These are phyloP conservation scores for Quercus gilva DNA, from an alignment of 306 rosid species.

Conservation along the genomic window DNA sequence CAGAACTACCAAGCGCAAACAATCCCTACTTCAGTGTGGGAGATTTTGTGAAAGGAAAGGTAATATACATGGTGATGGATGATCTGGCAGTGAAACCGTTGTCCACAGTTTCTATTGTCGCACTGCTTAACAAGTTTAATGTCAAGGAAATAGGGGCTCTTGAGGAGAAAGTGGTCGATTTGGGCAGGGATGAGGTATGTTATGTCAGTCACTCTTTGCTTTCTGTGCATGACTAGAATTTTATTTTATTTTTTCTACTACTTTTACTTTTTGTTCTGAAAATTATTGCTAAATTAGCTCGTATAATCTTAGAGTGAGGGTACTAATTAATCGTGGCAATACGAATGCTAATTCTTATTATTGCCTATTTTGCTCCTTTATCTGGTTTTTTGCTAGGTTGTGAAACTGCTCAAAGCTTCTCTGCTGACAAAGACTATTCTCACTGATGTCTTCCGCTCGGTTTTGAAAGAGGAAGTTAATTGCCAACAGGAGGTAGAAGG, in stretches of 20 bases:
- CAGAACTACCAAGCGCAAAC: neutral
- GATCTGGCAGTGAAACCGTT: conserved; percentile 30
- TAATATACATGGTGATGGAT: conserved; percentile 38
- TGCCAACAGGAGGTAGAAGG: no score
- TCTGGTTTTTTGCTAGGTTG: neutral
- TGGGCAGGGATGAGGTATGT: conserved; percentile 27
- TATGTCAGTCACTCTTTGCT: neutral
- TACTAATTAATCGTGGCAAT: no score
- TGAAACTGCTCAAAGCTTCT: conserved; percentile 12
- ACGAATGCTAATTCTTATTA: no score
- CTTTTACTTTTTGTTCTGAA: neutral
- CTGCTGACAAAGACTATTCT: neutral
- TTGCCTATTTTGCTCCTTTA: neutral
- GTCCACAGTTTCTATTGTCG: conserved; percentile 6
- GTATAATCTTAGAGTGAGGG: neutral
- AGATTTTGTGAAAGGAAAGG: conserved; percentile 28
- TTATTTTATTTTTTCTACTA: no score
- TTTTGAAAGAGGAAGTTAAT: neutral
- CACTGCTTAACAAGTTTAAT: conserved; percentile 14
- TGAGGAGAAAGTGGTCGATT: conserved; percentile 21
- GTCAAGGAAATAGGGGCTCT: conserved; percentile 15
- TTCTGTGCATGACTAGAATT: no score
- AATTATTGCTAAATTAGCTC: no score
- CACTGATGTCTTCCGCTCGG: conserved; percentile 5
- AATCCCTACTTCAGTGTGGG: neutral